Evolutionary conservation across 139 green algal genomes (phyloP), one percentile per base, ranked within the genome.

Genomic region (Gonium pectorale): DNA sequence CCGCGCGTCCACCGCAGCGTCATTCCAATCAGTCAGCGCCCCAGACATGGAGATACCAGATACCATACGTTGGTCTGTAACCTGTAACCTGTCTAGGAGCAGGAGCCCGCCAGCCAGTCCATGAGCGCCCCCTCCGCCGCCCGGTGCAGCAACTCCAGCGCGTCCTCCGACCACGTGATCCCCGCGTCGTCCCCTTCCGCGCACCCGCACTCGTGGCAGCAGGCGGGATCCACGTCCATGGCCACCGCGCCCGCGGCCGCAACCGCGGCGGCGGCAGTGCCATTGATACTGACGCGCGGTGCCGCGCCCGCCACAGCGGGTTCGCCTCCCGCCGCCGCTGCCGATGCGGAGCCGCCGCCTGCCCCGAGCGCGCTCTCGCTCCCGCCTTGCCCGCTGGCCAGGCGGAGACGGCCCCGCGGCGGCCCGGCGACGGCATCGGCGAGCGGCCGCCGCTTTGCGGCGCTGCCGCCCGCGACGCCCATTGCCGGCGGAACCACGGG

Each of bases 121-220:
- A 43, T 29, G 41, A 82, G 75, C 17, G 38, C n/a, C 56, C 15
- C 41, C 75, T 82, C 75, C 59, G 75, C 75, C 19, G 75, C 75
- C 40, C 8, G 27, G 3, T 82, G 75, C n/a, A 82, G 41, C 75
- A 82, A 29, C 40, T 49, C 59, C 40, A 82, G 41, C 43, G 75
- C 75, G 35, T 82, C 75, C 40, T 29, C 29, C 15, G 75, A 72
- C 75, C 75, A 82, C 4, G 8, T 22, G 13, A 73, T 2, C 67
- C 3, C 38, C 38, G 5, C 38, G 0, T 33, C 46, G 7, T 3
- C 69, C n/a, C 6, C 5, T 29, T 31, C n/a, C 17, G 0, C 17
- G 29, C 6, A 4, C 46, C 5, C 46, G 46, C 4, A 21, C 46
- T 44, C 44, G 5, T 21, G 2, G 31, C 26, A 31, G 27, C n/a